Conservation (phyloP, 345 rosid species). For the Excoecaria cochinchinensis region DNA sequence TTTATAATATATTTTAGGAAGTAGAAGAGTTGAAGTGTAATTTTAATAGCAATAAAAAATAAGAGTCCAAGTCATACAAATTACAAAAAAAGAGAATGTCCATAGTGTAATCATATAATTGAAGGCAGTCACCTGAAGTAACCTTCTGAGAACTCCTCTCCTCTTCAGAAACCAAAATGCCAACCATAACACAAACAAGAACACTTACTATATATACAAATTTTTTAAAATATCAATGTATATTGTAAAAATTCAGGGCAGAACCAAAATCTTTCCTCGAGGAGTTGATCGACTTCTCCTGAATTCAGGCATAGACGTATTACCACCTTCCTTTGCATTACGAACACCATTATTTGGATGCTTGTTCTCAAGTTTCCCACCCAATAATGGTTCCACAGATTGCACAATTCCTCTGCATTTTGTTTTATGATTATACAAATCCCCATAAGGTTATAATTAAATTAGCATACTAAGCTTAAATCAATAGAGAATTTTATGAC, state of each 20-base stretch:
- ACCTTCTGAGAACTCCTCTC: constrained; percentile 6
- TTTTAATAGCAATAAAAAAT: background rate
- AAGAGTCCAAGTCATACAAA: background rate
- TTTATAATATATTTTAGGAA: too few relatives aligned
- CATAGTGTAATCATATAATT: background rate
- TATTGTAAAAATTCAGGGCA: constrained; percentile 35
- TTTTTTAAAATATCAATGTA: constrained; percentile 7
- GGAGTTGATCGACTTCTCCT: constrained; percentile 76
- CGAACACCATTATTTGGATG: constrained; percentile 32
- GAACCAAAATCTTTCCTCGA: constrained; percentile 53
- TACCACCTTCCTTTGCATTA: constrained; percentile 45
- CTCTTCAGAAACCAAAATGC: background rate
- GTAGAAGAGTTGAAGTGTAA: too few relatives aligned
- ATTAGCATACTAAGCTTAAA: background rate
- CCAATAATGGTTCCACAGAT: constrained; percentile 38
- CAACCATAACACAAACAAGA: constrained; percentile 15
- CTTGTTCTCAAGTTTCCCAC: constrained; percentile 51
- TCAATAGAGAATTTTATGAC: background rate
- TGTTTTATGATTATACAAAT: constrained; percentile 1
- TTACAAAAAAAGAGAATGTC: background rate
- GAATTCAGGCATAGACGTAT: constrained; percentile 47
- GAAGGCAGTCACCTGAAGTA: constrained; percentile 6
- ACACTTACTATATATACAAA: constrained; percentile 16
- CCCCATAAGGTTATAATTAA: background rate
- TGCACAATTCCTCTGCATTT: constrained; percentile 46